Percentiles rank a stretch among this genome's conserved stretches.
Evolutionary conservation across 768 basidiomycete genomes (phyloP).

Genomic region (Xerocomus brunneocitrinus): DNA sequence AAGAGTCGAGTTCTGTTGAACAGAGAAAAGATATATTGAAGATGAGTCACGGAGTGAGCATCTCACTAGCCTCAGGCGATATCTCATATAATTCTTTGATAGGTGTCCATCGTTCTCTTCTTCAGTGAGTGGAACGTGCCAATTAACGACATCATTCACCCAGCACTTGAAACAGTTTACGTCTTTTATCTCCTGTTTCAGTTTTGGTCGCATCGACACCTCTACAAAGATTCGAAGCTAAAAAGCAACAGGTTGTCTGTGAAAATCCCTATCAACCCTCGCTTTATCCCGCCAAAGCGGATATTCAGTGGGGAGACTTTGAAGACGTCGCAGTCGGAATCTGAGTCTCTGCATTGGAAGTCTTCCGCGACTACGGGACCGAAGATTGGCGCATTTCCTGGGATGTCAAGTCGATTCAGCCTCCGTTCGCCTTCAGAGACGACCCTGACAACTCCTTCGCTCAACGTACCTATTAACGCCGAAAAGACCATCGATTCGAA

Average conservation of each 20-base stretch:
- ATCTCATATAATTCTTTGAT: conserved; percentile 3
- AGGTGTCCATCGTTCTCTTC: conserved; percentile 51
- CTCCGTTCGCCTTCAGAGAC: conserved; percentile 26
- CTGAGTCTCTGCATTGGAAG: conserved; percentile 15
- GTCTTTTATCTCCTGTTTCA: conserved; percentile 49
- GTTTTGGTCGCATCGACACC: conserved; percentile 50
- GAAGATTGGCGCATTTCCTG: conserved; percentile 9
- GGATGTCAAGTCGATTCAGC: conserved; percentile 4
- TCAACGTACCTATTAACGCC: neutral
- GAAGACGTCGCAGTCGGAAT: conserved; percentile 18
- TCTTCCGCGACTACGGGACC: conserved; percentile 10
- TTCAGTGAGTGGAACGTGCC: conserved; percentile 37
- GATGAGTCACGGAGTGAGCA: conserved; percentile 50
- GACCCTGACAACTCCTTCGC: conserved; percentile 18
- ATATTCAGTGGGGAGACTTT: conserved; percentile 23
- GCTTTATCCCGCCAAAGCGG: conserved; percentile 24
- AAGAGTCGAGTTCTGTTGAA: conserved; percentile 17
- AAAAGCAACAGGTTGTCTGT: conserved; percentile 39
- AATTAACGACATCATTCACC: neutral
- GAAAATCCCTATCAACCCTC: conserved; percentile 29
- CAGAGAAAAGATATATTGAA: conserved; percentile 42
- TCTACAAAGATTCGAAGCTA: conserved; percentile 47
- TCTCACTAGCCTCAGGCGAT: neutral
- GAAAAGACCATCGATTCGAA: conserved; percentile 11
- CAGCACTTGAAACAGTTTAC: conserved; percentile 39